Evolutionary conservation across 768 basidiomycete genomes (phyloP), one percentile per base, ranked within the genome.

Genomic region (Pulveroboletus frians): DNA sequence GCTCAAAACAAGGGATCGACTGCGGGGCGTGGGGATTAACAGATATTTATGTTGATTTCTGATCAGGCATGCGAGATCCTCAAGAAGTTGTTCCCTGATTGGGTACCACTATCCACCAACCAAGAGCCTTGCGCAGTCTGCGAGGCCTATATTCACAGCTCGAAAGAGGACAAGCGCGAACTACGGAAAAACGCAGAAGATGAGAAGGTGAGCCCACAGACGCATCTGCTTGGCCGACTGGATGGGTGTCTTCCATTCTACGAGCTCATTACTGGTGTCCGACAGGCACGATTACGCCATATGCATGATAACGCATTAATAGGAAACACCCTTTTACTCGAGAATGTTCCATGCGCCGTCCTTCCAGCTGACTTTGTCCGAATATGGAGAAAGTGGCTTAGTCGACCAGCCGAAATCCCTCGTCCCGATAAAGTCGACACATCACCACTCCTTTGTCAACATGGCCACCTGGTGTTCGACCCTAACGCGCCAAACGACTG

Each of bases 311-410:
- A 76, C 52, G 67, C 75, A 44, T 59, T 80, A 43, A 75, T 67
- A 51, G 74, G 72, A 43, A 72, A 73, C 51, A 72, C 68, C 46
- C 58, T 65, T n/a, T 63, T 75, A 17, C 69, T 77, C 13, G 75
- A 79, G 39, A 71, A 76, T 40, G 69, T 74, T 31, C 69, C 75
- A 9, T 83, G 76, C 56, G 82, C 81, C 10, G 69, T 88, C 35
- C 66, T 88, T 35, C 76, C 84, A 8, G 68, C 76, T 27, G 71
- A 70, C 2, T 93, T 91, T 60, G 66, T 84, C 42, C 80, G 75
- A 21, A 58, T 69, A 34, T 93, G 91, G 91, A 73, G 73, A 47
- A 73, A 75, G 48, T 92, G 91, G 91, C 60, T 83, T 7, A 69
- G 70, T 46, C 76, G 75, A 45, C 85, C 85, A 14, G 66, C 72